phyloP scores from a whole-genome alignment of 2,329 filamentous ascomycete species.

The Arachnopeziza araneosa region DNA sequence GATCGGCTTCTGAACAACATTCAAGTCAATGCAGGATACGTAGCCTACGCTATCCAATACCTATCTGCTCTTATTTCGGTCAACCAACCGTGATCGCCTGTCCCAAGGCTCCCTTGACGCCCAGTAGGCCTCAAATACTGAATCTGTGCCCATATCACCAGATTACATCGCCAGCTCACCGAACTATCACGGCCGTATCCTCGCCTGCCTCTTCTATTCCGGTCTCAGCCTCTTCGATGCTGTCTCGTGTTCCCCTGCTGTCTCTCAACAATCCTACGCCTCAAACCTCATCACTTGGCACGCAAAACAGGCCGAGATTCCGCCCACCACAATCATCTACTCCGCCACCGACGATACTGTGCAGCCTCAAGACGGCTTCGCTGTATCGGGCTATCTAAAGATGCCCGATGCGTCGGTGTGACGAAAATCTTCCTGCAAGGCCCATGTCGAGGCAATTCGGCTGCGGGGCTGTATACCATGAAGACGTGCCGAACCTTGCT shows the following conservation, averaged over 20 bases:
- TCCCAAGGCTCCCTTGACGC: slow-evolving; percentile 49
- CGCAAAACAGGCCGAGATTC: slow-evolving; percentile 41
- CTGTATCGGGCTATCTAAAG: slow-evolving; percentile 39
- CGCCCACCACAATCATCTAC: slow-evolving; percentile 49
- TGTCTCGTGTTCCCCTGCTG: slow-evolving; percentile 32
- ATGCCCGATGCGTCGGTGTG: slow-evolving; percentile 36
- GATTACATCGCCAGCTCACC: slow-evolving; percentile 48
- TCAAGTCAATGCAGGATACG: slow-evolving; percentile 48
- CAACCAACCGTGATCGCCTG: slow-evolving; percentile 43
- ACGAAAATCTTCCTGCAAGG: slow-evolving; percentile 45
- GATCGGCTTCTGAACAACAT: slow-evolving; percentile 40
- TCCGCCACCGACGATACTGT: slow-evolving; percentile 46
- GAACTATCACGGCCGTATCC: slow-evolving; percentile 45
- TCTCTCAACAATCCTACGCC: slow-evolving; percentile 43
- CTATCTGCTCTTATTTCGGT: slow-evolving; percentile 35
- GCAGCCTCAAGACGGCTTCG: slow-evolving; percentile 41
- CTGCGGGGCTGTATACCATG: slow-evolving; percentile 45
- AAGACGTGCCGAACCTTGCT: slow-evolving; percentile 44
- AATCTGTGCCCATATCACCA: slow-evolving; percentile 40
- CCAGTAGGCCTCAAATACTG: slow-evolving; percentile 56
- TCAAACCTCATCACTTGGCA: slow-evolving; percentile 39
- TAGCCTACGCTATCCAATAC: slow-evolving; percentile 55
- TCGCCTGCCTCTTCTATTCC: slow-evolving; percentile 29
- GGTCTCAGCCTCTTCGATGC: slow-evolving; percentile 7
- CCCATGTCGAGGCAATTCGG: slow-evolving; percentile 36